Conservation (phyloP, 768 basidiomycete species). For the Ephemerocybe angulata region DNA sequence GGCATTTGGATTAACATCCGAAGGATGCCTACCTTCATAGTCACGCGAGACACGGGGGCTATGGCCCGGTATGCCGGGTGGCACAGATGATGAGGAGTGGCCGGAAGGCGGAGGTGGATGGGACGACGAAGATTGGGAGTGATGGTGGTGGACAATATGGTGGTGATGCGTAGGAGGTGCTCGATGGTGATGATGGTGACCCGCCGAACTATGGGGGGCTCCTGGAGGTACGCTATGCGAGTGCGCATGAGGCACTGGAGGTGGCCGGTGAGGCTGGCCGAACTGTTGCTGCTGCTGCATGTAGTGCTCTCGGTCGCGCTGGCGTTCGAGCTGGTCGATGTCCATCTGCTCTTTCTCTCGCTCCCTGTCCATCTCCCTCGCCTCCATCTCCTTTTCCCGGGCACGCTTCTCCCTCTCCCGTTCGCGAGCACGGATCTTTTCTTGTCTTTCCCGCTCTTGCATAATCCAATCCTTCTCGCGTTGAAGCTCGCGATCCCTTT, state of each 20-base stretch:
- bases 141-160: conserved; percentile 42
- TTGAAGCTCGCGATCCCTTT: conserved; percentile 29
- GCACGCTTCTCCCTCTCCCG: conserved; percentile 14
- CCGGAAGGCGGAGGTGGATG: conserved; percentile 11
- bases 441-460: conserved; percentile 15
- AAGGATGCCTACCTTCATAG: conserved; percentile 1
- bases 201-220: conserved; percentile 30
- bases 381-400: conserved; percentile 22
- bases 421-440: conserved; percentile 18
- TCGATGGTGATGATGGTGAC: conserved; percentile 45
- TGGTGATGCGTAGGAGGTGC: conserved; percentile 49
- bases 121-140: conserved; percentile 14
- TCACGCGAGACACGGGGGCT: conserved; percentile 10
- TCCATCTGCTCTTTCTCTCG: conserved; percentile 13
- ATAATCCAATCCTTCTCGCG: conserved; percentile 20
- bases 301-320: conserved; percentile 29
- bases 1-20: conserved; percentile 7
- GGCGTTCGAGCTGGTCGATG: conserved; percentile 18
- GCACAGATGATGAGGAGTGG: conserved; percentile 31
- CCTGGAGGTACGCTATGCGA: conserved; percentile 12
- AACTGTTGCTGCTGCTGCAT: conserved; percentile 15
- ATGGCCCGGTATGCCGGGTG: conserved; percentile 14
- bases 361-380: conserved; percentile 9
- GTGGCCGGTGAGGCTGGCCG: conserved; percentile 31
- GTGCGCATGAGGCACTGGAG: conserved; percentile 28